These are phyloP conservation scores for Chenopodium album DNA, from an alignment of 148 eudicot genomes.

Conservation along the genomic window DNA sequence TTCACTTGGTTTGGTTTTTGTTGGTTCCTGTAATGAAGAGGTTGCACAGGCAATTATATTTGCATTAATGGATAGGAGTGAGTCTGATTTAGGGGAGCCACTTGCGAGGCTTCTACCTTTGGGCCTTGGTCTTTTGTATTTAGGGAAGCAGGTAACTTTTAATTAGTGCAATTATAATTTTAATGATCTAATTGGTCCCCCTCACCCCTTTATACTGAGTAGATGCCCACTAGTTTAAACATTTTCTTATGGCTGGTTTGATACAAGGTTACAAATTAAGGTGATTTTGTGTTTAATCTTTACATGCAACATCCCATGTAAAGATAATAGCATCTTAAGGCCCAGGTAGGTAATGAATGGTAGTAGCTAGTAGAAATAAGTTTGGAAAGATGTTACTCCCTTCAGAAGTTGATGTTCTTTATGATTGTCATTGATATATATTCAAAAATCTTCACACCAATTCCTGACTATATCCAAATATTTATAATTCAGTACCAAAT, in stretches of 20 bases:
- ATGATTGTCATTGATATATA: not conserved
- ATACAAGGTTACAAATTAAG: too few relatives aligned
- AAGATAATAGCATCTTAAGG: not conserved
- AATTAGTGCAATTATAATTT: not conserved
- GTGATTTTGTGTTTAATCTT: not conserved
- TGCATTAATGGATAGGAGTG: slow-evolving; percentile 81
- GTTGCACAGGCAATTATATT: slow-evolving; percentile 87
- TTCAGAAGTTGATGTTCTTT: not conserved
- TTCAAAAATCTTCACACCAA: not conserved
- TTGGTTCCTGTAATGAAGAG: slow-evolving; percentile 89
- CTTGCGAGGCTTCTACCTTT: slow-evolving; percentile 78
- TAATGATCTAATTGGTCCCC: not conserved
- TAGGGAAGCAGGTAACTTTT: slow-evolving; percentile 82
- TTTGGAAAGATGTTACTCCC: not conserved
- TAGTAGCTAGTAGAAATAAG: not conserved
- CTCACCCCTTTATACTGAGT: not conserved
- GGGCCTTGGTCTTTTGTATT: slow-evolving; percentile 88
- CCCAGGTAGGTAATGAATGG: not conserved
- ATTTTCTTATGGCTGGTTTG: not conserved
- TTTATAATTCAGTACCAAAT: not conserved
- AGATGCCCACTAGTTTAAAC: not conserved
- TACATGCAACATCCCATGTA: not conserved
- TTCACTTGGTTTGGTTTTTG: slow-evolving; percentile 72
- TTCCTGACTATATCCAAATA: not conserved
- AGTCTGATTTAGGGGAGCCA: slow-evolving; percentile 79